Evolutionary conservation across 2,329 filamentous ascomycete genomes (phyloP).

Genomic region (Colletotrichum shisoi): DNA sequence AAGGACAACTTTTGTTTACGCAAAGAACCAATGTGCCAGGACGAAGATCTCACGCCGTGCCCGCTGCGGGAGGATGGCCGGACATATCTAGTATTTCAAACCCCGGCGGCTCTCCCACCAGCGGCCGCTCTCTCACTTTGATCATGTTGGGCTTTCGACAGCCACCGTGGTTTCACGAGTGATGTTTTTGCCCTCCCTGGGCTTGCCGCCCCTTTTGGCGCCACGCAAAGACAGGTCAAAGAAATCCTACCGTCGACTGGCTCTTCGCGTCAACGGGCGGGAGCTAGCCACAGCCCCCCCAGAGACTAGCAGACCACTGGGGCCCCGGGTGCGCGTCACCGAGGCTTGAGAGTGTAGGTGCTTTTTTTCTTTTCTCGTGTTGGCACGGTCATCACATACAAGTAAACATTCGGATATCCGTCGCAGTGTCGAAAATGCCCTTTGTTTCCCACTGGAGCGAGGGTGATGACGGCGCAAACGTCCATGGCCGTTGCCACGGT

Average conservation of each 20-base stretch:
- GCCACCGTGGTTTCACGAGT: conserved; percentile 26
- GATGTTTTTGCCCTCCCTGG: background rate
- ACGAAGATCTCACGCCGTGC: background rate
- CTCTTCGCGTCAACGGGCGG: conserved; percentile 18
- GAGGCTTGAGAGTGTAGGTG: conserved; percentile 7
- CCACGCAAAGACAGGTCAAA: conserved; percentile 24
- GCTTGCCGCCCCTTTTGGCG: background rate
- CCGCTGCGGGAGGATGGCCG: background rate
- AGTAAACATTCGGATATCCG: too few relatives aligned
- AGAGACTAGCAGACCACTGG: background rate
- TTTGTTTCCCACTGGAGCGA: background rate
- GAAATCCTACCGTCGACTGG: conserved; percentile 5
- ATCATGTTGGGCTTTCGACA: background rate
- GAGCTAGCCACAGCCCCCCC: conserved; percentile 21
- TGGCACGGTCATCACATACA: background rate
- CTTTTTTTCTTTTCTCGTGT: background rate
- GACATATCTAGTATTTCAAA: conserved; percentile 11
- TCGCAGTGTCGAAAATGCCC: too few relatives aligned
- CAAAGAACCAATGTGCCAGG: background rate
- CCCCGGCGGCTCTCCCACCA: too few relatives aligned
- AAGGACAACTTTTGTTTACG: background rate
- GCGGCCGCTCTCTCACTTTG: background rate
- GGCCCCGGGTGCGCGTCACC: background rate
- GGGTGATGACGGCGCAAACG: too few relatives aligned
- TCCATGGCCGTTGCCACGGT: too few relatives aligned